Evolutionary conservation across 75 land plant species (phyloP), one percentile per base, ranked within the genome.

Genomic region (Sequoia sempervirens): DNA sequence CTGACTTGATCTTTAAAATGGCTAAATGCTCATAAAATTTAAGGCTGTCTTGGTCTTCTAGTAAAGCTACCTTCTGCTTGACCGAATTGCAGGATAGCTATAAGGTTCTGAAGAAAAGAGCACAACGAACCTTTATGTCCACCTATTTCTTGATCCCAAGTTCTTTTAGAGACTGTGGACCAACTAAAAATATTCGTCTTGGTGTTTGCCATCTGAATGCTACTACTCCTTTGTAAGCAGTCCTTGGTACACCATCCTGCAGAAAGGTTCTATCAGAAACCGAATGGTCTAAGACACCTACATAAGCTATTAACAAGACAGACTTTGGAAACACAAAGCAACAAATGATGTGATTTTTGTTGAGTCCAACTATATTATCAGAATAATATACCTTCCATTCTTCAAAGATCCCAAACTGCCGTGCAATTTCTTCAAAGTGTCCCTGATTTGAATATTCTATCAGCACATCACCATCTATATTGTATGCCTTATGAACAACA

Each of bases 191-290:
- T 79, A 98, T 88, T 9, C 93, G 92, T 82, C 91, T 88, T 66
- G 88, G n/a, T 34, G 93, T 91, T 84, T 93, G 87, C 90, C 88
- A 93, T 45, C 99, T 87, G 84, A 98, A 98, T 43, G 93, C 93
- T 2, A 98, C 99, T 2, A 96, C 94, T 69, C 99, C 99, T 90
- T 96, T 98, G 87, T 98, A 98, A 66, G 95, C 88, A 52, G 99
- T 91, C 85, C 99, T 91, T 10, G 99, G 99, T 40, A 96, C 82
- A 28, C 97, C 99, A 95, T 96, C 97, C 99, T 95, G 86, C 54
- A 82, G 83, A 84, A 80, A 81, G 20, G 32, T 18, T 18, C 82
- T 11, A 81, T 18, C 1, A 43, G 45, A 78, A 11, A 45, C 30
- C 45, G 47, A 45, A 23, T 18, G 47, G 14, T 45, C 80, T 70